Percentiles rank a stretch among this genome's conserved stretches.
These are phyloP conservation scores for Plasmopara muralis DNA, from an alignment of 352 stramenopile species.

Conservation along the genomic window DNA sequence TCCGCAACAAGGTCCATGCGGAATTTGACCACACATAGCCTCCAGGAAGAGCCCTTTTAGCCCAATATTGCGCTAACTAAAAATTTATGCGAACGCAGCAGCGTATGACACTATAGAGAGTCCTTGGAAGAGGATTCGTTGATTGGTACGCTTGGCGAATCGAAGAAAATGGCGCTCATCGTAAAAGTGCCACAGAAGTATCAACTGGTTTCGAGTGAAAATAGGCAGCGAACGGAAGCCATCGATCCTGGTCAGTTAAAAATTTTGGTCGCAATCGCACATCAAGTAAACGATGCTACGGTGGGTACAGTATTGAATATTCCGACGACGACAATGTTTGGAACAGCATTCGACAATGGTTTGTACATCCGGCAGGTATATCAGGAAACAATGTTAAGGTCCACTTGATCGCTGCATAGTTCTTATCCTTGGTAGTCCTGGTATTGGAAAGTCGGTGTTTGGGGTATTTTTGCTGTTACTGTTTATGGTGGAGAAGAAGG, in stretches of 20 bases:
- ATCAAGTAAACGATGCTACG: neutral
- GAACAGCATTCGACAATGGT: slow-evolving; percentile 1
- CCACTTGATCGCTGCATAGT: neutral
- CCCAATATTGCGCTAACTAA: slow-evolving; percentile 22
- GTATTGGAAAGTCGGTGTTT: slow-evolving; percentile 21
- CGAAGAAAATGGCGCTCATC: no score
- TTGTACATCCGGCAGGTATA: slow-evolving; percentile 21
- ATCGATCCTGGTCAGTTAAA: neutral
- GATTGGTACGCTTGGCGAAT: no score
- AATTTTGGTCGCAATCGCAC: neutral
- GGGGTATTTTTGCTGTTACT: slow-evolving; percentile 1
- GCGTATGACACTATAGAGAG: no score
- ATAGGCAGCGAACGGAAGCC: neutral
- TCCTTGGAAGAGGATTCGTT: no score
- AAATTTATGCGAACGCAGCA: no score
- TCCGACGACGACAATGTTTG: neutral
- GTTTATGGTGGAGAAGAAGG: slow-evolving; percentile 3
- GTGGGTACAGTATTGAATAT: neutral
- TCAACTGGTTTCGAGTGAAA: neutral
- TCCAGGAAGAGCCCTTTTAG: slow-evolving; percentile 25
- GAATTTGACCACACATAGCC: neutral
- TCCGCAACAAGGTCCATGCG: no score
- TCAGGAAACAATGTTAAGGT: slow-evolving; percentile 6
- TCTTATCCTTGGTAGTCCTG: slow-evolving; percentile 16
- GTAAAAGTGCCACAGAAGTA: no score